Conservation (phyloP, 148 eudicot genomes). For the Spergularia bocconei region DNA sequence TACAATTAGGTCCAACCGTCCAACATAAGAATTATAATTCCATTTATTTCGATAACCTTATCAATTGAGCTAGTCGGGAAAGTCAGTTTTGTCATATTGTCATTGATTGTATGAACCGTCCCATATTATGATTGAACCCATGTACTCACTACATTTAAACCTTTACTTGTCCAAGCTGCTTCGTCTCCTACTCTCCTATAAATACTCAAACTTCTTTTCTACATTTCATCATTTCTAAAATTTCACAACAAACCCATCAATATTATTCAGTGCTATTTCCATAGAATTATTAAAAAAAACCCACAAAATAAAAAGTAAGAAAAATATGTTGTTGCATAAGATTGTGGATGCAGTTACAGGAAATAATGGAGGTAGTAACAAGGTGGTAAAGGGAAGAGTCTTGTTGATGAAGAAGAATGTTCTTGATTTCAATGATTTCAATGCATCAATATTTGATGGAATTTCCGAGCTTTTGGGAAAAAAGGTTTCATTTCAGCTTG, state of each 20-base stretch:
- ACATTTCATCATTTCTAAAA: too few relatives aligned
- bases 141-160: too few relatives aligned
- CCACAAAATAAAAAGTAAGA: not conserved
- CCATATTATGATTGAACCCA: too few relatives aligned
- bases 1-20: too few relatives aligned
- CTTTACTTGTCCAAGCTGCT: not conserved
- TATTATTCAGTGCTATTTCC: not conserved
- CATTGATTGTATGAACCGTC: too few relatives aligned
- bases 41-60: too few relatives aligned
- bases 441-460: slow-evolving; percentile 20
- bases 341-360: slow-evolving; percentile 12
- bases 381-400: slow-evolving; percentile 17
- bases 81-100: too few relatives aligned
- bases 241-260: not conserved
- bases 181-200: not conserved
- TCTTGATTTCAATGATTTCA: slow-evolving; percentile 27
- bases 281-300: not conserved
- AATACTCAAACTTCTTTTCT: not conserved
- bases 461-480: slow-evolving; percentile 15
- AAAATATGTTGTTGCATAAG: slow-evolving; percentile 13
- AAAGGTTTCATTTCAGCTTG: slow-evolving; percentile 10
- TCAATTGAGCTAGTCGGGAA: too few relatives aligned
- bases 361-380: not conserved
- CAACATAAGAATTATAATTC: too few relatives aligned
- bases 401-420: slow-evolving; percentile 24